These are phyloP conservation scores for Rutstroemia sp. DNA, from an alignment of 2,329 filamentous ascomycete species.

Conservation along the genomic window DNA sequence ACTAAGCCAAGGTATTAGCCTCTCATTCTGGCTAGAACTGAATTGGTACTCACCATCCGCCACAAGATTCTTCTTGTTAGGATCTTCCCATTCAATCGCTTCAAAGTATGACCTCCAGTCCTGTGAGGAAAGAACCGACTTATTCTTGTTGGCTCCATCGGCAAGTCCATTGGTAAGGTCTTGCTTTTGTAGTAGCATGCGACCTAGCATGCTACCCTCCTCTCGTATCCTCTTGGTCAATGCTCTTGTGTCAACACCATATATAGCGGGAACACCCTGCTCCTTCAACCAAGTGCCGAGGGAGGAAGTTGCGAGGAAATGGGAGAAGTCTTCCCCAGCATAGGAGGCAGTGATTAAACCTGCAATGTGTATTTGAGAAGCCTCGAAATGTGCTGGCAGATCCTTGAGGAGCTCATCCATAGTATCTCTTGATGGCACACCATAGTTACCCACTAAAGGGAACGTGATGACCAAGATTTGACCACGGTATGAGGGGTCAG, in stretches of 20 bases:
- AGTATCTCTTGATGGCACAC: slow-evolving; percentile 80
- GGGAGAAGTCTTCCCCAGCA: slow-evolving; percentile 89
- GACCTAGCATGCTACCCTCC: slow-evolving; percentile 93
- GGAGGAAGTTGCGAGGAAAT: slow-evolving; percentile 85
- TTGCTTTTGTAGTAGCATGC: slow-evolving; percentile 68
- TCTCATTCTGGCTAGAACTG: slow-evolving; percentile 17
- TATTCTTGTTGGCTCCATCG: slow-evolving; percentile 29
- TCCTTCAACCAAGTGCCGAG: slow-evolving; percentile 94
- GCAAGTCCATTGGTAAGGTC: slow-evolving; percentile 36
- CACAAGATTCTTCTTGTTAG: slow-evolving; percentile 87
- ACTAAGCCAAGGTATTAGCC: slow-evolving; percentile 52
- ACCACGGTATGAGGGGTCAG: slow-evolving; percentile 79
- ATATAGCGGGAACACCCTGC: slow-evolving; percentile 87
- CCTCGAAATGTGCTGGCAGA: slow-evolving; percentile 89
- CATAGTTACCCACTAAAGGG: slow-evolving; percentile 94
- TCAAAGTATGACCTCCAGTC: slow-evolving; percentile 58
- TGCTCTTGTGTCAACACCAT: slow-evolving; percentile 87
- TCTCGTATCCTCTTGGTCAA: slow-evolving; percentile 91
- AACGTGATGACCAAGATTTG: slow-evolving; percentile 97
- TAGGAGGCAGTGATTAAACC: slow-evolving; percentile 88
- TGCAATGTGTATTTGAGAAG: slow-evolving; percentile 85
- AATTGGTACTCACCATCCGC: slow-evolving; percentile 68
- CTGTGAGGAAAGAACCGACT: slow-evolving; percentile 32
- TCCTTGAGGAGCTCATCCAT: slow-evolving; percentile 79
- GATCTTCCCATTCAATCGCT: slow-evolving; percentile 79